These are phyloP conservation scores for Lanmaoa rubissima DNA, from an alignment of 768 basidiomycete species.

Conservation along the genomic window DNA sequence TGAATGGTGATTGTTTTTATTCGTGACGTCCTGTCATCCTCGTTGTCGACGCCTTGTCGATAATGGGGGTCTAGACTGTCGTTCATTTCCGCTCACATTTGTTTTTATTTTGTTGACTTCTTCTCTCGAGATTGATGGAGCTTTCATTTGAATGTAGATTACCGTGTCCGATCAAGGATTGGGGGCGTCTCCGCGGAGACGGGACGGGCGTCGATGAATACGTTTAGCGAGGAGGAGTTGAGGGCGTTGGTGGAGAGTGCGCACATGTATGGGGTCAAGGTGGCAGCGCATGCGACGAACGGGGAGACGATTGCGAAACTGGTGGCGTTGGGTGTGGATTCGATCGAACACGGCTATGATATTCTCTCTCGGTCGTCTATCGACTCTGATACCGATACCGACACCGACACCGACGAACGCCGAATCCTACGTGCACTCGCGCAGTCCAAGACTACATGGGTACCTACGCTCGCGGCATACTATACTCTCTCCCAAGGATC, in stretches of 20 bases:
- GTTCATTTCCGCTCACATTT: conserved; percentile 12
- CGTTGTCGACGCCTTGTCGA: conserved; percentile 5
- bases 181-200: conserved; percentile 38
- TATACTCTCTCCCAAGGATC: conserved; percentile 32
- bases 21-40: not conserved
- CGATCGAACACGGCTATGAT: conserved; percentile 55
- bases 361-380: conserved; percentile 8
- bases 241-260: conserved; percentile 50
- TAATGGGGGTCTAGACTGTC: conserved; percentile 1
- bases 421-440: conserved; percentile 20
- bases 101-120: not conserved
- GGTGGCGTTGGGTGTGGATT: conserved; percentile 38
- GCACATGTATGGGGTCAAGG: conserved; percentile 51
- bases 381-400: not conserved
- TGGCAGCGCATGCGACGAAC: conserved; percentile 52
- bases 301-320: conserved; percentile 35
- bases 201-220: conserved; percentile 36
- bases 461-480: conserved; percentile 56
- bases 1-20: not conserved
- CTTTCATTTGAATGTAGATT: conserved; percentile 39
- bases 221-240: conserved; percentile 48
- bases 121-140: not conserved
- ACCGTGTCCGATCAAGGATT: conserved; percentile 49
- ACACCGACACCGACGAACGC: not conserved
- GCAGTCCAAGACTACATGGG: conserved; percentile 43